phyloP scores from a whole-genome alignment of 1,284 basidiomycete genomes.

The Takashimella tepidaria region DNA sequence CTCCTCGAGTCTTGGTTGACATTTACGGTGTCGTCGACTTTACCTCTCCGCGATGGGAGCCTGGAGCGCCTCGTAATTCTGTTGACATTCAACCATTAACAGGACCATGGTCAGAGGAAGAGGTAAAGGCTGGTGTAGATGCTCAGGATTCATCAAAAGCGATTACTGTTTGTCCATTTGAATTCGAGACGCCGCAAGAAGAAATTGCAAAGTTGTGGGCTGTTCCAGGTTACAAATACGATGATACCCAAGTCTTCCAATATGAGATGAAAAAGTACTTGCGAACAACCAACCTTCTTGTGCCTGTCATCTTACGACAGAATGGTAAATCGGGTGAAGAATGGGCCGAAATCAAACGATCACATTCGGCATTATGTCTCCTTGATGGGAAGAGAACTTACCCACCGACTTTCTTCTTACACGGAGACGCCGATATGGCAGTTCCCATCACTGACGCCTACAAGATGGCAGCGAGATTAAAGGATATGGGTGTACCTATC shows the following conservation, averaged over 20 bases:
- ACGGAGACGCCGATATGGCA: conserved; percentile 13
- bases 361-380: conserved; percentile 5
- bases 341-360: not conserved
- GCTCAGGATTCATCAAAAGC: conserved; percentile 7
- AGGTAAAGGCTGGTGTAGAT: conserved; percentile 8
- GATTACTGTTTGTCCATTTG: conserved; percentile 14
- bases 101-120: conserved; percentile 15
- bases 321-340: conserved; percentile 6
- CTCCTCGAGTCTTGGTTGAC: not conserved
- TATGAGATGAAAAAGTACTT: conserved; percentile 18
- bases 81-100: conserved; percentile 13
- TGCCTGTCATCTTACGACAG: conserved; percentile 4
- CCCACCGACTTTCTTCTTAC: conserved; percentile 18
- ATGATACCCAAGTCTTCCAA: conserved; percentile 9
- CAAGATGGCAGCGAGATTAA: conserved; percentile 12
- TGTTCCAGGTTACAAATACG: conserved; percentile 11
- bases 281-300: conserved; percentile 10
- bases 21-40: conserved; percentile 5
- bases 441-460: conserved; percentile 9
- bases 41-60: conserved; percentile 6
- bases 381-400: conserved; percentile 9
- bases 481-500: conserved; percentile 12
- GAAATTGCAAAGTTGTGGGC: conserved; percentile 8
- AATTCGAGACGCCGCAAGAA: conserved; percentile 15
- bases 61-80: not conserved